A percentile compares a stretch with the other conserved stretches of the same genome.
Evolutionary conservation across 2,329 filamentous ascomycete genomes (phyloP).

Genomic region (Penicillium thymicola): DNA sequence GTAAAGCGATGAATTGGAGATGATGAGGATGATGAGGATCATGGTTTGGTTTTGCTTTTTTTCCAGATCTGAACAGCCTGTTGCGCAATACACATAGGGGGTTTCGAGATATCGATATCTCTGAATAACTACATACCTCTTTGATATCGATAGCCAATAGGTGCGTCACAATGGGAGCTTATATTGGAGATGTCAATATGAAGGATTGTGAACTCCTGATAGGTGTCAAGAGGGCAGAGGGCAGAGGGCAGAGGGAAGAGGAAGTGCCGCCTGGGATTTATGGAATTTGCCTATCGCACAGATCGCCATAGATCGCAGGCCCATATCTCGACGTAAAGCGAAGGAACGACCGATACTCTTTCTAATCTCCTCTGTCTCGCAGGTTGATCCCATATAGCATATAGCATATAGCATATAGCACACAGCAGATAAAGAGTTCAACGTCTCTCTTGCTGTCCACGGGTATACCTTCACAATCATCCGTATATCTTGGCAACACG

Average conservation of each 20-base stretch:
- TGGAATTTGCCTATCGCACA: neutral
- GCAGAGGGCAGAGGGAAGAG: too few relatives aligned
- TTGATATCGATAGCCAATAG: neutral
- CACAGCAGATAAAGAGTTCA: neutral
- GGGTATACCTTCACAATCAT: neutral
- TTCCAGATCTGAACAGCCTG: neutral
- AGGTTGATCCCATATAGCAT: neutral
- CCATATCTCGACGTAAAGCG: neutral
- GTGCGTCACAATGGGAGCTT: neutral
- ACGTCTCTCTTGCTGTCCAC: neutral
- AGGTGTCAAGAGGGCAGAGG: neutral
- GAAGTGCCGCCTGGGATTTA: neutral
- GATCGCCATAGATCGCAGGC: too few relatives aligned
- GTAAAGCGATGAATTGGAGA: neutral
- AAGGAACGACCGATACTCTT: neutral
- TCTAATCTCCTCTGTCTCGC: neutral
- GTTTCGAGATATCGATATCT: neutral
- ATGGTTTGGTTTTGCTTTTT: neutral
- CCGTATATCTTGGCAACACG: neutral
- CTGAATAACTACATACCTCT: neutral
- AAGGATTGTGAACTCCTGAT: neutral
- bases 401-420: neutral
- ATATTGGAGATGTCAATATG: neutral
- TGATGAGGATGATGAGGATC: neutral
- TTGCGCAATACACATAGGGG: neutral